Evolutionary conservation across 176 grass and related monocot genomes (phyloP).

Genomic region (bread wheat (Triticum aestivum)): DNA sequence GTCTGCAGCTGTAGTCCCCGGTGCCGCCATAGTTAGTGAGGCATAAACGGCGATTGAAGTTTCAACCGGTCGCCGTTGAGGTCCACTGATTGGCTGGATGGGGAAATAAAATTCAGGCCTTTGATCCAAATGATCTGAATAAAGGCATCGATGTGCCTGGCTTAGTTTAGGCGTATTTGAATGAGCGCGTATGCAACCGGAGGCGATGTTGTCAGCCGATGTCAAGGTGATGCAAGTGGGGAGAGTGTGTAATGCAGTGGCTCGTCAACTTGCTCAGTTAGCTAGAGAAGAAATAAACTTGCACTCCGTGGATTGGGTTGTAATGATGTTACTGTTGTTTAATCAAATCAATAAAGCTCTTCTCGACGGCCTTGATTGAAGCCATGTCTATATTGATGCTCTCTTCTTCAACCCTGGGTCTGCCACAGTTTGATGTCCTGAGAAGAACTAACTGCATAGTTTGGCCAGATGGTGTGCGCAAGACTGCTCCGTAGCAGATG

Average conservation of each 20-base stretch:
- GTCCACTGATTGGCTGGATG: not conserved
- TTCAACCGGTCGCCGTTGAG: not conserved
- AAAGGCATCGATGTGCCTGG: conserved; percentile 11
- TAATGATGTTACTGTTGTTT: not conserved
- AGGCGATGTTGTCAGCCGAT: not conserved
- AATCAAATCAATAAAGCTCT: not conserved
- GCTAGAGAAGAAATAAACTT: not conserved
- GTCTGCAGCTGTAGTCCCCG: not conserved
- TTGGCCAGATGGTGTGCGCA: not conserved
- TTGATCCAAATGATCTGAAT: conserved; percentile 18
- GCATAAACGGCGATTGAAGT: conserved; percentile 13
- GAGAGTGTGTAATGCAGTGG: too few species aligned
- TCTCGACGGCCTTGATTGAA: not conserved
- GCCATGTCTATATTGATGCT: not conserved
- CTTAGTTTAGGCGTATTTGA: not conserved
- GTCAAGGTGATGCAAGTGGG: not conserved
- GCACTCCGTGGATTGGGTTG: not conserved
- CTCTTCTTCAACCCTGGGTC: not conserved
- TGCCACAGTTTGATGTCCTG: not conserved
- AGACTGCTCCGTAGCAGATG: conserved; percentile 27
- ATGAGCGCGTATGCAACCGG: not conserved
- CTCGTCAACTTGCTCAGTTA: not conserved
- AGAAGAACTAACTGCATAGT: conserved; percentile 32
- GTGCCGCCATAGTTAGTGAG: not conserved
- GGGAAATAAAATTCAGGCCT: not conserved